A percentile compares a stretch with the other conserved stretches of the same genome.
These are phyloP conservation scores for Globisporangium spinosum DNA, from an alignment of 352 stramenopile species.

Conservation along the genomic window DNA sequence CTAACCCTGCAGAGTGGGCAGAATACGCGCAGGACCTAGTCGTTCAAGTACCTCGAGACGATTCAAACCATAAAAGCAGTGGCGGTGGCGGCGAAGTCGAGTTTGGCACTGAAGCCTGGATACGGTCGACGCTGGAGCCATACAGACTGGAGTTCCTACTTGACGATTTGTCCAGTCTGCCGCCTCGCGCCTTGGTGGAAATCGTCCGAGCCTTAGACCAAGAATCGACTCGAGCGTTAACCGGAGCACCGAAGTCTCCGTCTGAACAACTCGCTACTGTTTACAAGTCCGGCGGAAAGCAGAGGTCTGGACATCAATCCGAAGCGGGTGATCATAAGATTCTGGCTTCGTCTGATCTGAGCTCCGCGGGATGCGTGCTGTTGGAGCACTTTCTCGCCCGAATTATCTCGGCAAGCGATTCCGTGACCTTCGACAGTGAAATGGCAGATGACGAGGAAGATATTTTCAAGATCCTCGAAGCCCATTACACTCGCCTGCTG, in stretches of 20 bases:
- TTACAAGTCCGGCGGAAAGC: constrained; percentile 20
- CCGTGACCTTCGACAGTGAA: constrained; percentile 25
- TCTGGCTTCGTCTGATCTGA: not conserved
- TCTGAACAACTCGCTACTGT: not conserved
- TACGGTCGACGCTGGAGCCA: constrained; percentile 54
- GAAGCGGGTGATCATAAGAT: not conserved
- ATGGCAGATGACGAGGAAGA: constrained; percentile 39
- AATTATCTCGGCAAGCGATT: constrained; percentile 32
- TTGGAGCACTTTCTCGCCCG: constrained; percentile 62
- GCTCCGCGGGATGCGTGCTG: constrained; percentile 43
- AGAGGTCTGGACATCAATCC: not conserved
- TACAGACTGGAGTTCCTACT: constrained; percentile 66
- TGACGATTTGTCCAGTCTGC: constrained; percentile 50
- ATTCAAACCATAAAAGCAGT: constrained; percentile 6
- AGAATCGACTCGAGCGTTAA: constrained; percentile 40
- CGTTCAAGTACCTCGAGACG: constrained; percentile 18
- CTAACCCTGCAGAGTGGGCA: constrained; percentile 39
- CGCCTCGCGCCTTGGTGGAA: constrained; percentile 38
- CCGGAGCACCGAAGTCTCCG: constrained; percentile 19
- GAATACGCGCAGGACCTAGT: constrained; percentile 51
- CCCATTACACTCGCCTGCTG: constrained; percentile 48
- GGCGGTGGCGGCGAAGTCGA: constrained; percentile 17
- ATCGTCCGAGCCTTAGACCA: constrained; percentile 53
- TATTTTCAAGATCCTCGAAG: constrained; percentile 40
- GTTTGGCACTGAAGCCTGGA: constrained; percentile 60